Percentiles rank a stretch among this genome's conserved stretches.
Conservation (phyloP, 1,139 yeast genomes). For the Candida glucosophila region DNA sequence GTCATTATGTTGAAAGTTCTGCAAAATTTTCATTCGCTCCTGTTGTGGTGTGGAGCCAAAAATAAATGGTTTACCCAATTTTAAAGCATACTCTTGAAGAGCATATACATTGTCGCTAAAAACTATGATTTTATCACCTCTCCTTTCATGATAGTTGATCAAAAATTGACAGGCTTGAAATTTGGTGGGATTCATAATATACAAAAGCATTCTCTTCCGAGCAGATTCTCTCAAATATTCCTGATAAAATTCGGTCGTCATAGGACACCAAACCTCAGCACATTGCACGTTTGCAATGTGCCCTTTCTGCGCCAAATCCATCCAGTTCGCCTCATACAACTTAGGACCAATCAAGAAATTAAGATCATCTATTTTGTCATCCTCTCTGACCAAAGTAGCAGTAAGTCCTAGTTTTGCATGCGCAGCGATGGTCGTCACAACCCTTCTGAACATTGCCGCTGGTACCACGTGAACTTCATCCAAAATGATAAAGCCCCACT, state of each 20-base stretch:
- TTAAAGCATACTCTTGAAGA: conserved; percentile 86
- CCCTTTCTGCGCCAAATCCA: conserved; percentile 98
- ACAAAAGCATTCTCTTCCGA: conserved; percentile 84
- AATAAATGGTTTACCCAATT: conserved; percentile 90
- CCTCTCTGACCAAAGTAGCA: conserved; percentile 97
- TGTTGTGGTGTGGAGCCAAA: conserved; percentile 98
- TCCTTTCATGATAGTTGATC: conserved; percentile 90
- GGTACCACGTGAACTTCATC: conserved; percentile 99
- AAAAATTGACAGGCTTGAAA: conserved; percentile 97
- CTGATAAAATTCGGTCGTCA: conserved; percentile 97
- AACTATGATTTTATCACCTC: conserved; percentile 97
- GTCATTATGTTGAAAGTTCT: conserved; percentile 94
- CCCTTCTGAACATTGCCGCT: conserved; percentile 98
- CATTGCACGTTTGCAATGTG: conserved; percentile 99
- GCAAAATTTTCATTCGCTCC: conserved; percentile 94
- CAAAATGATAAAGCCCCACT: conserved; percentile 96
- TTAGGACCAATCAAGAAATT: conserved; percentile 98
- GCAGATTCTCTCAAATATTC: conserved; percentile 86
- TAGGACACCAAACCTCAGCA: conserved; percentile 99
- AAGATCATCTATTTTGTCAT: conserved; percentile 94
- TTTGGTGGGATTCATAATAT: conserved; percentile 98
- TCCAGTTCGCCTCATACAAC: conserved; percentile 97
- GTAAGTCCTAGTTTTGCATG: conserved; percentile 96
- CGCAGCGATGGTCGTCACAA: conserved; percentile 95
- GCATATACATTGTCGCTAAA: conserved; percentile 98